Evolutionary conservation across 495 filamentous ascomycete genomes (phyloP), one percentile per base, ranked within the genome.

Genomic region (Aspergillus saccharolyticus): DNA sequence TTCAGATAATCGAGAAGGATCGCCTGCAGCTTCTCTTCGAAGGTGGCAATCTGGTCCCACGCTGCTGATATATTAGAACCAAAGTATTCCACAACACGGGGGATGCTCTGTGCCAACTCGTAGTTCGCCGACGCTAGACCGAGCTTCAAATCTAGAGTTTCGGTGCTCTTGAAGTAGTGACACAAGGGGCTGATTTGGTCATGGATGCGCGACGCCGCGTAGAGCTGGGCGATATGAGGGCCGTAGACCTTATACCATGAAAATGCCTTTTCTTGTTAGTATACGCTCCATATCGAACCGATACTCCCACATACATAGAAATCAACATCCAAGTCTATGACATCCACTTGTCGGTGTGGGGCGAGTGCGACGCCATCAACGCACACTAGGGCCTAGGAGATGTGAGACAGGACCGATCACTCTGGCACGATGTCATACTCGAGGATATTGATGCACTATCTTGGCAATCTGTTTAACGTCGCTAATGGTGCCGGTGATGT

Each of bases 201-300:
- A 53, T 81, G 79, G 4, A 82, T 63, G 20, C 63, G 68, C 14
- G 63, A 63, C 5, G 66, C 59, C 43, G 81, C 85, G 66, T 89
- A 91, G 5, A 91, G 77, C 58, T 84, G 75, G 1, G 87, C 76
- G 17, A 89, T 73, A 59, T 90, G 88, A 3, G 88, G 88, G 0
- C 86, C 87, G 67, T 84, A 90, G 20, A 88, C 84, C 68, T 90
- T 89, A 70, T 89, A 89, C 74, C 88, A 91, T 2, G 78, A 83
- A 60, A 89, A 85, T n/a, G 62, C 63, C 67, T 72, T 21, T 19
- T 82, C 0, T 83, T 81, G 0, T 78, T 83, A 50, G 47, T 5
- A 85, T 66, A 6, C 50, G 79, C 50, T 54, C n/a, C 2, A 52
- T 21, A 21, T 24, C 17, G 5, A 10, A 17, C 8, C 2, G 6